phyloP scores from a whole-genome alignment of 345 rosid genomes.

The Crucihimalaya himalaica region DNA sequence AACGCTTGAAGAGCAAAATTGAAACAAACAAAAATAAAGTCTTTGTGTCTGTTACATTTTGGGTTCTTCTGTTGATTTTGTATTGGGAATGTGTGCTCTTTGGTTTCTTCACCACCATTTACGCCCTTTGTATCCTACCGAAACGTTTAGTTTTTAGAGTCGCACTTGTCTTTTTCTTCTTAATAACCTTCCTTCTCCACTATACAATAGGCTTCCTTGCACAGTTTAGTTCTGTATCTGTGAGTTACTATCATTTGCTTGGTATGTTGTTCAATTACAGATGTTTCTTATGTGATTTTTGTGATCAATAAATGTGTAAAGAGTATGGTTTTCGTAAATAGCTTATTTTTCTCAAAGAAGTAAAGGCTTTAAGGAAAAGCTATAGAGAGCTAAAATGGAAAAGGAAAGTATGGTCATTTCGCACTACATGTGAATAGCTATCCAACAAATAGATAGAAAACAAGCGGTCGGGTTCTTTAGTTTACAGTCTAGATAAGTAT shows the following conservation, averaged over 20 bases:
- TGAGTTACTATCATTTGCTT: neutral
- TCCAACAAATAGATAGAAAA: slow-evolving; percentile 33
- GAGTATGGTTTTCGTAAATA: slow-evolving; percentile 6
- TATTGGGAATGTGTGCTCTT: slow-evolving; percentile 21
- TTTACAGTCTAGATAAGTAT: slow-evolving; percentile 34
- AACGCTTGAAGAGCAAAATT: neutral
- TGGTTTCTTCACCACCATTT: slow-evolving; percentile 20
- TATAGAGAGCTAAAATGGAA: slow-evolving; percentile 10
- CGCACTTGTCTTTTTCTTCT: slow-evolving; percentile 5
- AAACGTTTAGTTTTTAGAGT: neutral
- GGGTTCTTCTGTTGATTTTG: slow-evolving; percentile 32
- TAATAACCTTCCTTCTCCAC: neutral
- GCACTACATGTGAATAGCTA: slow-evolving; percentile 26
- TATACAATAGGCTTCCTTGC: neutral
- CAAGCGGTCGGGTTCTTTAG: slow-evolving; percentile 39
- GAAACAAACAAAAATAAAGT: neutral
- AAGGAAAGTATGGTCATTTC: slow-evolving; percentile 27
- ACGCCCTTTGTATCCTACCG: neutral
- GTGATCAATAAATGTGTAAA: neutral
- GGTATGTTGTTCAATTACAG: slow-evolving; percentile 2
- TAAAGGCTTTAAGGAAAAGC: neutral
- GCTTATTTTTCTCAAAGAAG: slow-evolving; percentile 4
- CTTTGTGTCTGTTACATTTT: slow-evolving; percentile 2
- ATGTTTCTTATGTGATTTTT: slow-evolving; percentile 12
- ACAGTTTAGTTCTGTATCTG: neutral